phyloP scores from a whole-genome alignment of 371 early-diverging fungal species.

The Mortierella polycephala region DNA sequence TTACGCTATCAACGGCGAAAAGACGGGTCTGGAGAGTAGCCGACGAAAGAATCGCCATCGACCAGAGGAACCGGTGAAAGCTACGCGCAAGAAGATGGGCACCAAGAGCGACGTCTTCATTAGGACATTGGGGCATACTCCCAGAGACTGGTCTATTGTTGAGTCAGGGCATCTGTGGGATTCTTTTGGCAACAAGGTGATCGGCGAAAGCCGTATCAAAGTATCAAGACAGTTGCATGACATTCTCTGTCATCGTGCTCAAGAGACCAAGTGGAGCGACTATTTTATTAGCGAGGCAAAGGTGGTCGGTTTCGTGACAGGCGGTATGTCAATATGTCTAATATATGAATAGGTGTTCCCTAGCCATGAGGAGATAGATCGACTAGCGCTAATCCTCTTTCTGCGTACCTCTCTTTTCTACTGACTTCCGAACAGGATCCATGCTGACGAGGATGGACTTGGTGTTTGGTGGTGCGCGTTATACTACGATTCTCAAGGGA shows the following conservation, averaged over 20 bases:
- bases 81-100: not conserved
- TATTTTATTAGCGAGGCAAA: not conserved
- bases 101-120: conserved; percentile 5
- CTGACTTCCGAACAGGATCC: not conserved
- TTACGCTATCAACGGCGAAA: not conserved
- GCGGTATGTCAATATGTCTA: not conserved
- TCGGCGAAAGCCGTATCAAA: conserved; percentile 3
- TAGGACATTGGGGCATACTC: conserved; percentile 4
- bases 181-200: conserved; percentile 1
- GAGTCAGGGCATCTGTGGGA: conserved; percentile 1
- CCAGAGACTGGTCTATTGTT: not conserved
- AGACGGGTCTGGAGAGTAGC: not conserved
- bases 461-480: not conserved
- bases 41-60: conserved; percentile 1
- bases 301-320: conserved; percentile 3
- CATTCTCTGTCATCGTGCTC: conserved; percentile 2
- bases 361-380: no score
- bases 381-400: no score
- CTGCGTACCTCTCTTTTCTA: not conserved
- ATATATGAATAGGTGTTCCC: no score
- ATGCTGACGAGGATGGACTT: conserved; percentile 1
- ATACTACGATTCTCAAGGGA: conserved; percentile 3
- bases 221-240: not conserved
- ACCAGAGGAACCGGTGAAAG: conserved; percentile 1
- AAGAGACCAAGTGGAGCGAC: not conserved